Conservation (phyloP, 257 asterid genomes). For the Verbascum thapsus region DNA sequence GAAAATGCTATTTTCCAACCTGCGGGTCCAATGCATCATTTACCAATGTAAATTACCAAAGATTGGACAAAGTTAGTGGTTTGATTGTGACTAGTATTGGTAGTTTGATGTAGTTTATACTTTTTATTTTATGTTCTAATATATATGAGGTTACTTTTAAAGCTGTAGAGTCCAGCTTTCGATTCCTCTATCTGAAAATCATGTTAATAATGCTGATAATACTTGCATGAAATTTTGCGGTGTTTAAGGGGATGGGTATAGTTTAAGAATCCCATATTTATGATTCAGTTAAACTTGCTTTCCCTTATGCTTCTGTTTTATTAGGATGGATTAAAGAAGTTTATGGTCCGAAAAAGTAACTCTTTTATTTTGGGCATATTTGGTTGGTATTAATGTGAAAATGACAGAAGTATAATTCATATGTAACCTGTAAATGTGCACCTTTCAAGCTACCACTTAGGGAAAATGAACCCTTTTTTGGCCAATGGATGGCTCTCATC, state of each 20-base stretch:
- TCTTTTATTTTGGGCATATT: background rate
- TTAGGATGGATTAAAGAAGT: background rate
- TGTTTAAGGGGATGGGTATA: too few species aligned
- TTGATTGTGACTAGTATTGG: too few species aligned
- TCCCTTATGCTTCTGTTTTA: background rate
- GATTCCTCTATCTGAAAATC: too few species aligned
- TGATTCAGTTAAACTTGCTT: too few species aligned
- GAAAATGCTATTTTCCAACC: slow-evolving; percentile 1
- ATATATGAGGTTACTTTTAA: background rate
- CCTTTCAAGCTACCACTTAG: slow-evolving; percentile 21
- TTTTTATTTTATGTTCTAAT: slow-evolving; percentile 1
- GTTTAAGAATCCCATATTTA: too few species aligned
- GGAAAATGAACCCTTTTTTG: slow-evolving; percentile 20
- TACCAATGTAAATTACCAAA: slow-evolving; percentile 20
- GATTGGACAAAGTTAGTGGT: background rate
- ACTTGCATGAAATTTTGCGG: too few species aligned
- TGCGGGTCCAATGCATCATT: slow-evolving; percentile 6
- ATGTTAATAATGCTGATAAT: too few species aligned
- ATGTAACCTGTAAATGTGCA: background rate
- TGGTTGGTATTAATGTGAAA: too few species aligned
- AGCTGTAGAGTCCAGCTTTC: background rate
- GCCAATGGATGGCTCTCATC: slow-evolving; percentile 37
- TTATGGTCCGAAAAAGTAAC: background rate
- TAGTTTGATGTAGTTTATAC: background rate
- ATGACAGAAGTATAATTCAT: background rate